Percentiles rank a stretch among this genome's conserved stretches.
These are phyloP conservation scores for Verbena officinalis DNA, from an alignment of 257 asterid genomes.

Conservation along the genomic window DNA sequence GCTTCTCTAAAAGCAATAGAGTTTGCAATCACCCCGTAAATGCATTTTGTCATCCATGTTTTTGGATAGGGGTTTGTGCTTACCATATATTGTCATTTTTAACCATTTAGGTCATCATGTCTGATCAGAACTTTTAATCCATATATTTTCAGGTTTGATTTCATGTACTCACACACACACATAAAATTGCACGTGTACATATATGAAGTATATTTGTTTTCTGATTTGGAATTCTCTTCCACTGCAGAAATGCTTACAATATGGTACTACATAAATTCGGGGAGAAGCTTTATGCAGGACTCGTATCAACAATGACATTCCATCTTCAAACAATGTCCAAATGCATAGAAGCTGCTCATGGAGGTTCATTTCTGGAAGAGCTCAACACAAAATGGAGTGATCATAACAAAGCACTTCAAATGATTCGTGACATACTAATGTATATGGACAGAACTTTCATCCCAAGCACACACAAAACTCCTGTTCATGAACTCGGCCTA, in stretches of 20 bases:
- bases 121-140: too few relatives aligned
- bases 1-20: too few relatives aligned
- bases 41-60: too few relatives aligned
- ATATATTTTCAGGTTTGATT: too few relatives aligned
- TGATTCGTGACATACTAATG: conserved; percentile 87
- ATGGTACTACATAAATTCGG: conserved; percentile 90
- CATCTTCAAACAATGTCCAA: conserved; percentile 70
- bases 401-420: conserved; percentile 84
- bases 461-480: conserved; percentile 66
- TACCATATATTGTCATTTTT: too few relatives aligned
- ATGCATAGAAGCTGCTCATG: conserved; percentile 69
- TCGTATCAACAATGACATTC: conserved; percentile 66
- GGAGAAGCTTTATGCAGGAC: conserved; percentile 82
- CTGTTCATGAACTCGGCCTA: conserved; percentile 84
- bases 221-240: conserved; percentile 32
- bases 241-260: conserved; percentile 80
- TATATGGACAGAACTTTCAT: conserved; percentile 91
- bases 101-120: too few relatives aligned
- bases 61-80: too few relatives aligned
- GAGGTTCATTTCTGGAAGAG: conserved; percentile 76
- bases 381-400: conserved; percentile 78
- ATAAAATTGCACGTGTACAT: neutral
- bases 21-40: too few relatives aligned
- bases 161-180: too few relatives aligned
- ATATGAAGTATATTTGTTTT: conserved; percentile 2